phyloP scores from a whole-genome alignment of 352 stramenopile species.

The Pythium dissimile region DNA sequence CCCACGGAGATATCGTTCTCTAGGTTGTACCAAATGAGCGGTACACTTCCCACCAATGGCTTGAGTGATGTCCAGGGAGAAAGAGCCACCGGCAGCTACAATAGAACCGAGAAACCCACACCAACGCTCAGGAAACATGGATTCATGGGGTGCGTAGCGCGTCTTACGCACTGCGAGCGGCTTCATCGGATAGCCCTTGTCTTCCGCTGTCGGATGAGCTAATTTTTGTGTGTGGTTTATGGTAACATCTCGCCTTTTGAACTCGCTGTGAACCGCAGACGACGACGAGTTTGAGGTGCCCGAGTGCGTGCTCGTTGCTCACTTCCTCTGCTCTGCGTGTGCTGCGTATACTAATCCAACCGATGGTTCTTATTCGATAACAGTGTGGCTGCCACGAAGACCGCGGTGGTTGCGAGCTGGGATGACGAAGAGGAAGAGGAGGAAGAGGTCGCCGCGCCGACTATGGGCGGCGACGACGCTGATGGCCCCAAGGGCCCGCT shows the following conservation, averaged over 20 bases:
- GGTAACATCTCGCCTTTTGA: not conserved
- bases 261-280: conserved; percentile 32
- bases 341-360: too few species aligned
- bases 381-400: conserved; percentile 34
- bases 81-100: not conserved
- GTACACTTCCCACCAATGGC: conserved; percentile 20
- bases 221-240: not conserved
- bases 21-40: conserved; percentile 2
- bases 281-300: conserved; percentile 86
- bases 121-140: conserved; percentile 36
- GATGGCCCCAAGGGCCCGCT: conserved; percentile 47
- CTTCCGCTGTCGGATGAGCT: conserved; percentile 1
- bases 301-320: conserved; percentile 19
- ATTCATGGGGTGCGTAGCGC: conserved; percentile 66
- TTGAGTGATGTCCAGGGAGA: conserved; percentile 18
- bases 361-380: not conserved
- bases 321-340: too few species aligned
- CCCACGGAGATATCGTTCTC: not conserved
- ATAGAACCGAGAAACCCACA: not conserved
- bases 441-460: conserved; percentile 25
- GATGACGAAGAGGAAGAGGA: conserved; percentile 81
- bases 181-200: not conserved
- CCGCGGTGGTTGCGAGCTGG: conserved; percentile 54
- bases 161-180: not conserved
- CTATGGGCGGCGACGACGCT: conserved; percentile 14